phyloP scores from a whole-genome alignment of 2,329 filamentous ascomycete genomes.

The Neurospora sp. region DNA sequence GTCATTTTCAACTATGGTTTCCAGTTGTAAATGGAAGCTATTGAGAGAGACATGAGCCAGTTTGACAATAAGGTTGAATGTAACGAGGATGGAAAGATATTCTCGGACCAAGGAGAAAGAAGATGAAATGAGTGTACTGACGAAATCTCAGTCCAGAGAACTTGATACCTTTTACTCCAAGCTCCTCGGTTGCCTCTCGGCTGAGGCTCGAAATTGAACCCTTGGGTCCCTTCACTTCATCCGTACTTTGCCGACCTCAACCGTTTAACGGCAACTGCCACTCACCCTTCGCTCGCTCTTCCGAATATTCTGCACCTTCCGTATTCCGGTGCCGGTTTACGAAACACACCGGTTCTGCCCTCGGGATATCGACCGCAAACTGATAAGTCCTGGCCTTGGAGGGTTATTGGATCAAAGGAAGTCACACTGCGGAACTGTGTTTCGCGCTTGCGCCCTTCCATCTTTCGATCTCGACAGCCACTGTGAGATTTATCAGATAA shows the following conservation, averaged over 20 bases:
- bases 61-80: neutral
- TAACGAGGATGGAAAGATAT: neutral
- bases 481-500: neutral
- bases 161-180: neutral
- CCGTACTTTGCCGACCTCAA: neutral
- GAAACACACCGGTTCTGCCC: neutral
- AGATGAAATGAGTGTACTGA: neutral
- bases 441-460: constrained; percentile 6
- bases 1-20: neutral
- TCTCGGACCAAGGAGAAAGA: neutral
- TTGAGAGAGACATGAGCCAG: neutral
- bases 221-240: neutral
- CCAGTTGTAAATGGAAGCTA: neutral
- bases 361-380: neutral
- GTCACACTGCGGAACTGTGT: constrained; percentile 6
- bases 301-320: neutral
- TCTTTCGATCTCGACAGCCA: neutral
- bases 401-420: neutral
- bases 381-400: neutral
- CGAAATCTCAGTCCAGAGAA: neutral
- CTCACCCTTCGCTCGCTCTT: neutral
- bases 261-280: neutral
- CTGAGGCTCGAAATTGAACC: neutral
- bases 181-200: neutral
- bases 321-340: neutral